Percentiles rank a stretch among this genome's conserved stretches.
Evolutionary conservation across 768 basidiomycete genomes (phyloP).

Genomic region (Phanerochaete carnosa): DNA sequence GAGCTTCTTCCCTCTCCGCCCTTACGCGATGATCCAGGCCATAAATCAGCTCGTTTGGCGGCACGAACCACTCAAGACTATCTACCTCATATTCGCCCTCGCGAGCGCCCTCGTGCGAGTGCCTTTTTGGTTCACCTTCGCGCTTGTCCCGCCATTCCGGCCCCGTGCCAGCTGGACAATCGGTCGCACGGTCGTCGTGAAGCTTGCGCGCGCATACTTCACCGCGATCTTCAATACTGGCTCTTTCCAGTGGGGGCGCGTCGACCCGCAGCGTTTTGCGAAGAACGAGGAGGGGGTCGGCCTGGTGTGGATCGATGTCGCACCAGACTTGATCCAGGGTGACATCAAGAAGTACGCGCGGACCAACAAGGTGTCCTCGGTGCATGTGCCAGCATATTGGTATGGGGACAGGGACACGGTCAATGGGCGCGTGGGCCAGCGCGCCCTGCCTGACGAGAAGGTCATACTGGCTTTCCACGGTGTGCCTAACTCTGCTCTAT

Average conservation of each 20-base stretch:
- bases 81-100: slow-evolving; percentile 6
- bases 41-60: background rate
- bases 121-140: slow-evolving; percentile 3
- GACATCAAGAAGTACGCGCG: slow-evolving; percentile 25
- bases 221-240: slow-evolving; percentile 2
- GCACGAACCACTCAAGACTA: slow-evolving; percentile 11
- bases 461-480: slow-evolving; percentile 21
- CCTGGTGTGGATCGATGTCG: slow-evolving; percentile 12
- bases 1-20: background rate
- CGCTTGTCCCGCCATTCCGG: slow-evolving; percentile 4
- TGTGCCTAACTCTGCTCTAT: background rate
- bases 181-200: slow-evolving; percentile 5
- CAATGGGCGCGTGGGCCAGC: slow-evolving; percentile 1
- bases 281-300: slow-evolving; percentile 1
- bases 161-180: slow-evolving; percentile 11
- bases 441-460: slow-evolving; percentile 15
- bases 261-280: slow-evolving; percentile 3
- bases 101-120: slow-evolving; percentile 4
- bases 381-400: slow-evolving; percentile 24
- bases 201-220: background rate
- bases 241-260: background rate
- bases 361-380: slow-evolving; percentile 19
- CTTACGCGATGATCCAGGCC: background rate
- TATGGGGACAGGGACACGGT: slow-evolving; percentile 5
- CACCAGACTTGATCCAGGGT: slow-evolving; percentile 19